Conservation (phyloP, 192 early-diverging fungal genomes). For the Backusella tarrabulga region DNA sequence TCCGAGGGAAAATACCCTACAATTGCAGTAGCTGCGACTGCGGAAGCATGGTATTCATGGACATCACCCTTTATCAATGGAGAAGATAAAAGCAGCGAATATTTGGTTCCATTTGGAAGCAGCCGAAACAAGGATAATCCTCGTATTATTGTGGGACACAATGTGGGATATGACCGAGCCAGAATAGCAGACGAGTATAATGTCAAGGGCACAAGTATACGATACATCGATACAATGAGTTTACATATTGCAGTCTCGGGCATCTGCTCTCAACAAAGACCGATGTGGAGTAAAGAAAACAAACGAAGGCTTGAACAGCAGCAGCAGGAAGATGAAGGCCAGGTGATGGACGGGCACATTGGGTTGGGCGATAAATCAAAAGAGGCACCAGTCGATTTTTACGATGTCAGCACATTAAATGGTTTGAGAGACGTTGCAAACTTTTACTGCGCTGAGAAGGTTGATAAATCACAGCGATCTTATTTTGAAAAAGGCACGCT, state of each 20-base stretch:
- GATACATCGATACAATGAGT: slow-evolving; percentile 91
- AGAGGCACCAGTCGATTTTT: slow-evolving; percentile 37
- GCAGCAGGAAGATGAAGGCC: background rate
- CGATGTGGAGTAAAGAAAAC: slow-evolving; percentile 70
- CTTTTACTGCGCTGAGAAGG: slow-evolving; percentile 67
- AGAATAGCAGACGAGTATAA: slow-evolving; percentile 86
- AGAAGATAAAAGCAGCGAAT: slow-evolving; percentile 40
- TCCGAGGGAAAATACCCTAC: slow-evolving; percentile 70
- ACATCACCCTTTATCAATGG: slow-evolving; percentile 75
- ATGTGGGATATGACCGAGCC: slow-evolving; percentile 90
- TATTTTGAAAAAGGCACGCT: slow-evolving; percentile 60
- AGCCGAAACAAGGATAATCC: slow-evolving; percentile 15
- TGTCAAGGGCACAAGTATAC: slow-evolving; percentile 48
- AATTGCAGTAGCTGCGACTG: slow-evolving; percentile 77
- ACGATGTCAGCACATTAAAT: slow-evolving; percentile 67
- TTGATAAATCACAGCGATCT: slow-evolving; percentile 67
- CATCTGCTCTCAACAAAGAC: slow-evolving; percentile 86
- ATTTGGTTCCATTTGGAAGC: slow-evolving; percentile 67
- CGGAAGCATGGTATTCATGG: slow-evolving; percentile 89
- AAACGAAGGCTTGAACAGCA: slow-evolving; percentile 40
- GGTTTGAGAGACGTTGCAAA: slow-evolving; percentile 74
- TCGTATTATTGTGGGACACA: slow-evolving; percentile 83
- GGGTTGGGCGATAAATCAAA: slow-evolving; percentile 13
- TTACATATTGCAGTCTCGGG: slow-evolving; percentile 89
- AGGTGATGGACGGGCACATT: slow-evolving; percentile 26